These are phyloP conservation scores for Pseudocercospora cruenta DNA, from an alignment of 2,329 filamentous ascomycete genomes.

Conservation along the genomic window DNA sequence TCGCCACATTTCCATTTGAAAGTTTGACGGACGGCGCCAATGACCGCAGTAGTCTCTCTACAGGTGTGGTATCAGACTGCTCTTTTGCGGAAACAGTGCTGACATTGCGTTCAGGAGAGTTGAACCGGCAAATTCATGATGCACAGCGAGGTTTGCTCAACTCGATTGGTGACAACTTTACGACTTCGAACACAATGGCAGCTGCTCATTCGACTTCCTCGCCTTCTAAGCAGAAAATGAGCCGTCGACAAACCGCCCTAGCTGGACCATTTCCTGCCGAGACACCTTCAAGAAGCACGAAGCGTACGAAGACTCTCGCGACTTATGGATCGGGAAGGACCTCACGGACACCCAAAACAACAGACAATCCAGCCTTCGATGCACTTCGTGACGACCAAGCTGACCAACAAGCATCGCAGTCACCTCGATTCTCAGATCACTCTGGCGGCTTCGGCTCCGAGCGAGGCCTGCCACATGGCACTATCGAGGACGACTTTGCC, in stretches of 20 bases:
- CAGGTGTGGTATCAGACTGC: conserved; percentile 3
- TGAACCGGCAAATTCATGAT: conserved; percentile 29
- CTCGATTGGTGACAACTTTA: conserved; percentile 10
- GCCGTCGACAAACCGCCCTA: conserved; percentile 28
- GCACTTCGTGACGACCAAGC: conserved; percentile 22
- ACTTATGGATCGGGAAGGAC: conserved; percentile 25
- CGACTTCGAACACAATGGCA: conserved; percentile 11
- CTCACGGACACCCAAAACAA: not conserved
- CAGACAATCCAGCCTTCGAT: conserved; percentile 16
- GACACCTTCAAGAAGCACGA: conserved; percentile 21
- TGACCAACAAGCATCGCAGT: conserved; percentile 21
- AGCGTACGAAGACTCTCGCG: conserved; percentile 29
- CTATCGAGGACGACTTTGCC: conserved; percentile 42
- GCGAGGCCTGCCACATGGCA: conserved; percentile 37
- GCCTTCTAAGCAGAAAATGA: conserved; percentile 22
- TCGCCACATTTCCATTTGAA: conserved; percentile 6
- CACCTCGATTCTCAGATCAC: conserved; percentile 28
- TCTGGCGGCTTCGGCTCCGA: conserved; percentile 22
- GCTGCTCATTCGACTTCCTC: conserved; percentile 28
- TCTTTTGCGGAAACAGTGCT: not conserved
- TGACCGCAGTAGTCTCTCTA: conserved; percentile 22
- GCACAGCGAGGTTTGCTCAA: conserved; percentile 33
- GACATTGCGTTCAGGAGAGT: conserved; percentile 21
- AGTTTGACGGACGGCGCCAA: not conserved
- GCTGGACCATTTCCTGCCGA: conserved; percentile 6